Evolutionary conservation across 495 filamentous ascomycete species (phyloP), one percentile per base, ranked within the genome.

Genomic region (Aspergillus leporis): DNA sequence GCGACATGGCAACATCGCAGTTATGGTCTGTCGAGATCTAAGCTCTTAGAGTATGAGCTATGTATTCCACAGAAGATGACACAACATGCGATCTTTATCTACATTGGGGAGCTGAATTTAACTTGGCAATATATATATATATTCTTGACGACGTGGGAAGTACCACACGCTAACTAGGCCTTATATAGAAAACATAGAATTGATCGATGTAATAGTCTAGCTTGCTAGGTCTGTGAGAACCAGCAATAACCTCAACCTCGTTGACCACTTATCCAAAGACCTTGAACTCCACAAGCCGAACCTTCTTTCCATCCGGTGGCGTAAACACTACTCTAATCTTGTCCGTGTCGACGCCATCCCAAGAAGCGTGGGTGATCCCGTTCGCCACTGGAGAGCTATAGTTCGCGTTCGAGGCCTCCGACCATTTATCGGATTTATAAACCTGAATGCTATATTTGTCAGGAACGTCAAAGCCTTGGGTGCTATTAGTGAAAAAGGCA

Each of bases 271-370:
- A 13, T 19, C 38, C 48, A 41, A 64, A 65, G 0, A 65, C 55
- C 62, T 65, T 65, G 10, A 61, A 61, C 51, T 65, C 62, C 40
- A 65, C 62, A 46, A 65, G 48, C 28, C 62, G 25, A 38, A 61
- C 62, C 51, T 16, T 50, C 40, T 52, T 18, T 21, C 55, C 55
- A 0, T 50, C 47, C 31, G 50, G 23, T 6, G 62, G 62, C n/a
- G 41, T 56, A 47, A 65, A 65, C 2, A 65, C 45, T 28, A 65
- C 22, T 32, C 62, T 18, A 8, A 65, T 28, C 55, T 28, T 16
- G 18, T 52, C 41, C 30, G 52, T 49, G 1, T 25, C 18, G 4
- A 56, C 55, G 18, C 12, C 34, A 46, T 55, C 58, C 62, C 62
- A 65, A 18, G 21, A 23, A 1, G 45, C 55, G 23, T 22, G 18